phyloP scores from a whole-genome alignment of 2,329 filamentous ascomycete species.

The Sporothrix euskadiensis region DNA sequence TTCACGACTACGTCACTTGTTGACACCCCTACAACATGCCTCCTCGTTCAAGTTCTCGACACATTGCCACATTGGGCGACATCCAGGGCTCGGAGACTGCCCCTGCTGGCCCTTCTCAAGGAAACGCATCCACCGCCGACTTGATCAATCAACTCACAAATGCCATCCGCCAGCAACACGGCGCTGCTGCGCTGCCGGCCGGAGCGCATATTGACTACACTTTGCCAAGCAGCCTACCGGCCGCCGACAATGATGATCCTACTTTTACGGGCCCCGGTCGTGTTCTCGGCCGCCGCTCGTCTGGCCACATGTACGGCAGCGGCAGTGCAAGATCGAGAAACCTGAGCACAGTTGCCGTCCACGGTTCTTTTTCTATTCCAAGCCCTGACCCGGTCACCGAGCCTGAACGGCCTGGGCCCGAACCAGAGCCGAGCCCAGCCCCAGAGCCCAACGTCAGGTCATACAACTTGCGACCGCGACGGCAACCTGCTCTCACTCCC shows the following conservation, averaged over 20 bases:
- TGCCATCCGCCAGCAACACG: background rate
- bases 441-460: background rate
- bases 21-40: background rate
- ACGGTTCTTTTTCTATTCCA: background rate
- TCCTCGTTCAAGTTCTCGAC: background rate
- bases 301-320: background rate
- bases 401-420: background rate
- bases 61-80: background rate
- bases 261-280: background rate
- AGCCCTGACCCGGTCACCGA: background rate
- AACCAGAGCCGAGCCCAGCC: background rate
- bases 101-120: background rate
- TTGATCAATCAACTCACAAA: background rate
- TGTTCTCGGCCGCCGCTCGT: background rate
- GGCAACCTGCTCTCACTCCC: background rate
- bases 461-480: background rate
- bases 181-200: background rate
- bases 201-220: conserved; percentile 5
- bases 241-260: background rate
- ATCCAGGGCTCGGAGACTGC: background rate
- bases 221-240: background rate
- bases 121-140: background rate
- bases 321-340: background rate
- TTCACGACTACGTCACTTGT: background rate
- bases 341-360: background rate